Base-by-base conservation (phyloP, 1,284 basidiomycete species). In the Sporisorium scitamineum region DNA sequence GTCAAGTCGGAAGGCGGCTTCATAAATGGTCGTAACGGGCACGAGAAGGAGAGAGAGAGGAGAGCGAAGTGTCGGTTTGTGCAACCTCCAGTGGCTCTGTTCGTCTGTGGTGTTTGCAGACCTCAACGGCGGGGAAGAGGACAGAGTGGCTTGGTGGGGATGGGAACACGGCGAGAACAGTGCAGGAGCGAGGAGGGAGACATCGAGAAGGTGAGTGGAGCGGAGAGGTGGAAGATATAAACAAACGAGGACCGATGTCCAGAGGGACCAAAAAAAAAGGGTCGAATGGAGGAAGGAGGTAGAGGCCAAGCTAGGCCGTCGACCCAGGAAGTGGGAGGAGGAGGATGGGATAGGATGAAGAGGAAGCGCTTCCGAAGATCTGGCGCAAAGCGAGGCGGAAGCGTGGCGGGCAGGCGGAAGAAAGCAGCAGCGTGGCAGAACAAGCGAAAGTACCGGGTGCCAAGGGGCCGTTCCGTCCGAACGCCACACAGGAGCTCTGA, bases 321-420 rank as follows among this genome's bases (percentile, higher is more conserved):
- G 37, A 13, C 10, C 22, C 16, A n/a, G n/a, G n/a, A n/a, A n/a
- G n/a, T n/a, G n/a, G n/a, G 48, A 29, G 24, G 44, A 47, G 32
- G 22, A 41, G 42, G 58, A 53, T 13, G 22, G 14, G 32, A 47
- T 10, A 47, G 53, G 53, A 52, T 39, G n/a, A 45, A 68, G 66
- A 62, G 52, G 55, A 54, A 62, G 37, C 29, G 7, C 54, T 62
- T 68, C 60, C 66, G 55, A 62, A 68, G 66, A 68, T 62, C 60
- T 62, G 66, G 65, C 56, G 27, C 47, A 26, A 44, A 6, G 18
- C 32, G 44, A 37, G 55, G 29, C 55, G 42, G 32, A 47, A 41
- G 14, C n/a, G 29, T 29, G 31, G 22, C 14, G 22, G 48, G 51
- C 37, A n/a, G 48, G 41, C 41, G 22, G 41, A 42, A 42, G 26